Evolutionary conservation across 1,284 basidiomycete species (phyloP).

Genomic region (Tylopilus sp.): DNA sequence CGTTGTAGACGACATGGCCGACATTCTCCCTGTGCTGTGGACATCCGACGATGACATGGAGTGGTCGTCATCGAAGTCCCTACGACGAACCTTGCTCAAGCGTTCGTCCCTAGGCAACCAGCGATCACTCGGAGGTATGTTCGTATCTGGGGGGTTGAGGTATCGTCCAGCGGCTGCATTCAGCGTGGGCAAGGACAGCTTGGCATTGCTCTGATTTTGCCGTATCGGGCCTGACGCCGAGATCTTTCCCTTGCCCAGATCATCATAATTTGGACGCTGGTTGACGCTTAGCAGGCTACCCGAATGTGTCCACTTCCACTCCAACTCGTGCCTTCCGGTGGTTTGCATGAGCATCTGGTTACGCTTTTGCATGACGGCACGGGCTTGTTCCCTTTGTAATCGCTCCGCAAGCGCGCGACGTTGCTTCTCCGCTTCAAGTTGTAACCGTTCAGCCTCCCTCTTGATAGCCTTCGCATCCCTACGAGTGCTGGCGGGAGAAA

Average conservation of each 20-base stretch:
- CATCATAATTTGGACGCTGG: constrained; percentile 35
- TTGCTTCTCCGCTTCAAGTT: constrained; percentile 83
- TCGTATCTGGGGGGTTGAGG: constrained; percentile 38
- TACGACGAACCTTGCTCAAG: constrained; percentile 69
- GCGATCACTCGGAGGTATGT: constrained; percentile 43
- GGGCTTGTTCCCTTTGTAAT: constrained; percentile 77
- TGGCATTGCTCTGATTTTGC: constrained; percentile 42
- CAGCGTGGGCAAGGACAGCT: constrained; percentile 42
- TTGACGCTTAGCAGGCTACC: constrained; percentile 35
- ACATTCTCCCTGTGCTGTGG: constrained; percentile 64
- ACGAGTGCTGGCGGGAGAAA: constrained; percentile 41
- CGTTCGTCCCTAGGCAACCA: constrained; percentile 55
- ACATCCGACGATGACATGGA: constrained; percentile 85
- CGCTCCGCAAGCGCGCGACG: constrained; percentile 76
- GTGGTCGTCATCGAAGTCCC: constrained; percentile 84
- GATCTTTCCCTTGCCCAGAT: constrained; percentile 44
- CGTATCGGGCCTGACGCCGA: constrained; percentile 56
- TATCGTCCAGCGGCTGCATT: constrained; percentile 57
- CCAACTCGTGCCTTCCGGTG: constrained; percentile 47
- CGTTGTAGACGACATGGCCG: constrained; percentile 71
- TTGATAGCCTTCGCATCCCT: constrained; percentile 81
- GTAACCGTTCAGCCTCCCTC: constrained; percentile 83
- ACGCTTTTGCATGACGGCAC: constrained; percentile 94
- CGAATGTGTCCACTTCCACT: constrained; percentile 49
- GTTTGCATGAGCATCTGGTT: constrained; percentile 64